Evolutionary conservation across 495 filamentous ascomycete genomes (phyloP), one percentile per base, ranked within the genome.

Genomic region (Aspergillus diversus): DNA sequence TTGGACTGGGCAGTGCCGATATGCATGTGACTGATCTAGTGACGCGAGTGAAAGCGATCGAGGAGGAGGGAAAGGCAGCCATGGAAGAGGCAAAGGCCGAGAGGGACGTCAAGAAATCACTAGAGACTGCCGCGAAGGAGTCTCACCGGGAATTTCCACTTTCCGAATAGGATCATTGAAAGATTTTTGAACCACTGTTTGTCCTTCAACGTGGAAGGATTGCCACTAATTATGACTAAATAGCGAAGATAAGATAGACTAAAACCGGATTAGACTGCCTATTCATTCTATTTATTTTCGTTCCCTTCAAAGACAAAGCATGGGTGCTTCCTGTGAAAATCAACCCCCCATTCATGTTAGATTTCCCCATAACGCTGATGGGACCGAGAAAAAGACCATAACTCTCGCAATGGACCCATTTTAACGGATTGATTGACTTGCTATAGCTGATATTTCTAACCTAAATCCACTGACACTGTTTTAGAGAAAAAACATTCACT

Each of bases 1-100:
- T 98, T 48, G 90, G 92, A 59, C 75, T 83, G 11, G 93, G 91
- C 49, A 92, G 87, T 69, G 91, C 87, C 9, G 96, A 99, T 81
- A 85, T 81, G 58, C 94, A 99, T 83, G 86, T 99, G 33, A 79
- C 74, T 7, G 82, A 84, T 69, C 66, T 85, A 65, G 81, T 82
- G 21, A 65, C 58, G 33, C 71, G 79, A 53, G 80, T 84, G 12
- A 81, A 75, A 67, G 67, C 67, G 5, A 74, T 83, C 57, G 73
- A 80, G 64, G 64, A 67, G 21, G 71, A 42, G 43, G 73, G 60
- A 1, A 63, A 71, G 53, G 72, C 60, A 11, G 69, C 68, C 43
- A 57, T 35, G 17, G 77, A 76, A 55, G 78, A 79, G 56, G 62
- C 58, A 54, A 71, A 74, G 64, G 78, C 80, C 9, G 72, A 77